Conservation (phyloP, 2,329 filamentous ascomycete genomes). For the Aureobasidium sp. region DNA sequence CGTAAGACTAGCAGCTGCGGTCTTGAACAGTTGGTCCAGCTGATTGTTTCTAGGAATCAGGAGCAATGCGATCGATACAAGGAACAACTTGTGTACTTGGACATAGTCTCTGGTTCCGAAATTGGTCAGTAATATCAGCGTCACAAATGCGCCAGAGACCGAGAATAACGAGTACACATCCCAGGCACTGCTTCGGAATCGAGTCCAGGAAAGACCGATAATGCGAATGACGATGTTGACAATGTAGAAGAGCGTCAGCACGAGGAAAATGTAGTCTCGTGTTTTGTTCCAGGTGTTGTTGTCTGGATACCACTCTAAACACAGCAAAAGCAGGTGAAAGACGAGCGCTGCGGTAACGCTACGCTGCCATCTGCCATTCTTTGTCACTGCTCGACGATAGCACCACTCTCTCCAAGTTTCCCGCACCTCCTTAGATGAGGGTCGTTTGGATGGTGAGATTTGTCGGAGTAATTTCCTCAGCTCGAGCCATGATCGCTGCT, state of each 20-base stretch:
- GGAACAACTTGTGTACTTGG: constrained; percentile 85
- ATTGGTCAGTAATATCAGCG: constrained; percentile 63
- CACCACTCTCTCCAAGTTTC: constrained; percentile 84
- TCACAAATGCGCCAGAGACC: constrained; percentile 71
- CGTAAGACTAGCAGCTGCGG: constrained; percentile 84
- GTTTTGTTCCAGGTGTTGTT: constrained; percentile 58
- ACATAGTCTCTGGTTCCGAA: constrained; percentile 52
- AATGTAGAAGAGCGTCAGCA: constrained; percentile 73
- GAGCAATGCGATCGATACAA: constrained; percentile 80
- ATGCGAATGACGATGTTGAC: constrained; percentile 77
- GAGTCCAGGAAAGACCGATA: constrained; percentile 79
- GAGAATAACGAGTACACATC: constrained; percentile 79
- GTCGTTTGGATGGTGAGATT: constrained; percentile 88
- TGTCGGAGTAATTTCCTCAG: constrained; percentile 83
- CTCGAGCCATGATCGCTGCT: constrained; percentile 95
- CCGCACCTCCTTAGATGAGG: constrained; percentile 64
- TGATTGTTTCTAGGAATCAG: constrained; percentile 95
- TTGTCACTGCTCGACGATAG: constrained; percentile 87
- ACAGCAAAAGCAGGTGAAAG: constrained; percentile 71
- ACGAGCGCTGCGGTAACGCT: constrained; percentile 71
- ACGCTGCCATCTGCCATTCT: constrained; percentile 84
- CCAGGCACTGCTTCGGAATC: constrained; percentile 90
- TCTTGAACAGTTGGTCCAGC: constrained; percentile 96
- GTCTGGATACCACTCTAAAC: constrained; percentile 78
- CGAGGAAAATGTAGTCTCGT: constrained; percentile 69